Evolutionary conservation across 192 early-diverging fungal genomes (phyloP), one percentile per base, ranked within the genome.

Genomic region (Entrophospora sp.): DNA sequence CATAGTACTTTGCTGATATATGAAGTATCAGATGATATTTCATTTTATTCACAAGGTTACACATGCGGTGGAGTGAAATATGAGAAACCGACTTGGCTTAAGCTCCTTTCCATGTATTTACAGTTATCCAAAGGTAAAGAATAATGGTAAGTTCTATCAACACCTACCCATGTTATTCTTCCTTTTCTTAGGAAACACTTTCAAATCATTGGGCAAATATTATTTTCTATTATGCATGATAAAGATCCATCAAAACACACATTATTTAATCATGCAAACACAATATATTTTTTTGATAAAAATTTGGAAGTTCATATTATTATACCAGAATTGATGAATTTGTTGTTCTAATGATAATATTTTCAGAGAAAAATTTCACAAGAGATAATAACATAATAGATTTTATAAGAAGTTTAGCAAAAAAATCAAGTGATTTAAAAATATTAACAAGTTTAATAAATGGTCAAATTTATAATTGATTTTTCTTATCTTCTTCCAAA

Each of bases 31-130:
- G 12, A 65, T 22, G 53, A 64, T 18, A 68, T 51, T 6, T 69
- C 74, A 16, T 79, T 76, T 46, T 53, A 72, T 52, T 64, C 67
- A 16, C 59, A 74, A 32, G 77, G 77, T 0, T 79, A 72, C 58
- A 61, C 69, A 7, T 68, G 69, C 44, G 18, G n/a, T 18, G 69
- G 44, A 5, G 44, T 56, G 4, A 49, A 57, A 16, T 78, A 75
- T 44, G 72, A 79, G 38, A 48, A 67, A 52, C 77, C 77, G 28
- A 67, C 64, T 25, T n/a, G 77, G 75, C 4, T 48, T 72, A 27
- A 67, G 76, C 46, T 79, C 77, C 12, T 79, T 79, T 65, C 77
- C 74, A 6, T 76, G 68, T 27, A 79, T 79, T 51, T 79, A 76
- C 37, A 68, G 66, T 34, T 56, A 63, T 57, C 77, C 74, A 40